Base-by-base conservation (phyloP, 306 rosid genomes). In the Quercus cerris region DNA sequence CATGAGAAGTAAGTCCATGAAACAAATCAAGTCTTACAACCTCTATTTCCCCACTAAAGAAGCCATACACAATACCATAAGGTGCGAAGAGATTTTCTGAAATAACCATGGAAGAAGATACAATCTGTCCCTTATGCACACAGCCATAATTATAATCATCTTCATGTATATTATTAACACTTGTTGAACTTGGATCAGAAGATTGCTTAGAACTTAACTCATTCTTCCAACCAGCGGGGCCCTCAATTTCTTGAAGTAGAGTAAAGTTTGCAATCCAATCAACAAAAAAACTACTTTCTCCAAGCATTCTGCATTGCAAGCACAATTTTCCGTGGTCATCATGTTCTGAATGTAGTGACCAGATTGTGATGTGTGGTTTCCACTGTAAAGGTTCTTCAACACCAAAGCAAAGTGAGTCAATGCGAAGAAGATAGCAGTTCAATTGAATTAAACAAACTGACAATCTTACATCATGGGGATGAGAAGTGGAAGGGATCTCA, bases 1-100 rank as follows among this genome's bases (percentile, higher is more conserved):
- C 78, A 62, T 83, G 85, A 82, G 86, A 75, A 86, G 77, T 71
- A 64, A 88, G 76, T 41, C 84, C 92, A 63, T 87, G 94, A 77
- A 95, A 85, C 77, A 83, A 81, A 82, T 89, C 96, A 83, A 93
- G 90, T 67, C 85, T 87, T 58, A 88, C 82, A 85, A 93, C 84
- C 87, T 91, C 93, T 84, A 95, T 89, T 55, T 85, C 88, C 74
- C 99, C 99, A 86, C 83, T 90, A 59, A 87, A 64, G 81, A 85
- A 90, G 71, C 99, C 99, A 83, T 90, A 91, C 62, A 91, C 94
- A 61, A 89, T 88, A 79, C 96, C 97, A 79, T 87, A 82, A 57
- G 95, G 95, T 63, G 83, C 85, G 46, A 74, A 76, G 28, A 87
- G 86, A 82, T 83, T 89, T 77, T 89, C 95, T 13, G 93, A 87